Base-by-base conservation (phyloP, 2,329 filamentous ascomycete species). In the Dactylonectria estremocensis region DNA sequence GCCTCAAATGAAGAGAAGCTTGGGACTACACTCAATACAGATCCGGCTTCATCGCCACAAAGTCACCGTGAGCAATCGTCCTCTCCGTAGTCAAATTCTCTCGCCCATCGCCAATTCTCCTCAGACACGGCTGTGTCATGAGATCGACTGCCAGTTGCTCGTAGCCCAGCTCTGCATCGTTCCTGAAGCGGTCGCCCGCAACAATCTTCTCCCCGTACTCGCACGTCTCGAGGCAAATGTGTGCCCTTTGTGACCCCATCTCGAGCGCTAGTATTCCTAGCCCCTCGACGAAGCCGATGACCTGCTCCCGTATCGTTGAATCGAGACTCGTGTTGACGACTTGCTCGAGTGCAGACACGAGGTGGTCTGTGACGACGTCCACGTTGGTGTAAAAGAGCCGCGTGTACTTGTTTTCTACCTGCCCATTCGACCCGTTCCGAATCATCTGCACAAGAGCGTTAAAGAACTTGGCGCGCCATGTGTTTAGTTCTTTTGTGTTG, bases 71-170 rank as follows among this genome's bases (percentile, higher is more conserved):
- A 9, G 54, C 53, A 58, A 70, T 63, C 2, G 63, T 55, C 20
- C 66, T 62, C 62, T 66, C 40, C 18, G 45, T 57, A 20, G 43
- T 61, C 48, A 66, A 46, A 9, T 70, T 66, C 11, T 69, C 59
- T 16, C 61, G 61, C 13, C 68, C 68, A 57, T 70, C 66, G 18
- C 68, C 68, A 10, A 69, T 46, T 6, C 66, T 66, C 40, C 58
- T 50, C 20, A 70, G 31, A 48, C 66, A 69, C 10, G 68, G 68
- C 55, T 70, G 68, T 33, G 64, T 69, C 66, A 66, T 69, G 8
- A 70, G 13, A 24, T 69, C 66, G 2, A 66, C 68, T 1, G 18
- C 31, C 16, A 66, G 10, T 3, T 16, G 28, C 6, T 58, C 66
- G n/a, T 43, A 55, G 7, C 61, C 58, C 16, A 53, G 20, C 13